These are phyloP conservation scores for Rhodomyrtus psidioides DNA, from an alignment of 441 rosid genomes.

Conservation along the genomic window DNA sequence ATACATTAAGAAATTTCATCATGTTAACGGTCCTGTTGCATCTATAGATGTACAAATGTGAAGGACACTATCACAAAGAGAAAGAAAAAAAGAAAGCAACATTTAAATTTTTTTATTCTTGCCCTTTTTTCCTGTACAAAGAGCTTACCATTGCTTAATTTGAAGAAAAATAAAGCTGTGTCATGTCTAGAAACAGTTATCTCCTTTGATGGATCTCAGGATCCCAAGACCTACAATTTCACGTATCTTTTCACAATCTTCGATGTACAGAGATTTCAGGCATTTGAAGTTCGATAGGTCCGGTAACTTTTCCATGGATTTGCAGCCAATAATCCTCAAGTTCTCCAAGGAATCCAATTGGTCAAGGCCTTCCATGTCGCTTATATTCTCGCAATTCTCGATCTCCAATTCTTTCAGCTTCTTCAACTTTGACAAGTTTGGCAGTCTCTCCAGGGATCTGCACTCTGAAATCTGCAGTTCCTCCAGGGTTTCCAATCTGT, in stretches of 20 bases:
- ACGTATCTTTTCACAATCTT: slow-evolving; percentile 9
- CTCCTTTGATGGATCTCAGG: slow-evolving; percentile 9
- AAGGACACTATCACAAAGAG: neutral
- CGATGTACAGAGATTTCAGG: slow-evolving; percentile 5
- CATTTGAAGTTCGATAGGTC: slow-evolving; percentile 7
- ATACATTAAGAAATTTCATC: neutral
- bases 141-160: neutral
- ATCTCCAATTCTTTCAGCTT: slow-evolving; percentile 1
- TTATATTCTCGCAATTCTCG: slow-evolving; percentile 4
- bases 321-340: slow-evolving; percentile 5
- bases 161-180: neutral
- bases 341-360: slow-evolving; percentile 7
- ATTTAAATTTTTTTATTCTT: neutral
- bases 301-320: slow-evolving; percentile 1
- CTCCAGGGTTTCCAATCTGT: neutral
- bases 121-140: neutral
- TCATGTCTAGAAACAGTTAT: slow-evolving; percentile 1
- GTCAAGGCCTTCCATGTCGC: slow-evolving; percentile 4
- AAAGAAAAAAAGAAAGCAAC: neutral
- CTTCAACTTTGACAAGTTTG: slow-evolving; percentile 1
- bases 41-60: neutral
- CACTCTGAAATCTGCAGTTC: slow-evolving; percentile 2
- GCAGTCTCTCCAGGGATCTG: neutral
- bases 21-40: neutral
- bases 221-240: slow-evolving; percentile 8